Conservation (phyloP, 192 early-diverging fungal genomes). For the Linnemannia schmuckeri region DNA sequence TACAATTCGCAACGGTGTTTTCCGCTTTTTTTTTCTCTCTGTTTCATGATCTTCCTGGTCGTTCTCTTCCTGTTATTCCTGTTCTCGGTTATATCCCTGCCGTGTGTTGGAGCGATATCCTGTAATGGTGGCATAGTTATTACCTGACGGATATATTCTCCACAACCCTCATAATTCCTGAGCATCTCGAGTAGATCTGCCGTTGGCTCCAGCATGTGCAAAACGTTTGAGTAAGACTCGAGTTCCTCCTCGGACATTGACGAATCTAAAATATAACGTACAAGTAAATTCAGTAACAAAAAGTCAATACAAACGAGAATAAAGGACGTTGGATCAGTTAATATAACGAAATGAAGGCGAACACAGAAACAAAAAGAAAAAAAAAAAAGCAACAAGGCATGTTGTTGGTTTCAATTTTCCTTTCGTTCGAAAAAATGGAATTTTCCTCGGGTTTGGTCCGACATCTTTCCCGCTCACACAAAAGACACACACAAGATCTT, state of each 20-base stretch:
- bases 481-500: not conserved
- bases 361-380: not conserved
- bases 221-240: conserved; percentile 69
- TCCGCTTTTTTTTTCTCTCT: not conserved
- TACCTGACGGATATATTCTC: conserved; percentile 80
- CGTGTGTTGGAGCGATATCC: not conserved
- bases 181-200: conserved; percentile 68
- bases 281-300: not conserved
- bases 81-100: not conserved
- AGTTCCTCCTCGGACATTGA: conserved; percentile 76
- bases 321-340: not conserved
- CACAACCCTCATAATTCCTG: conserved; percentile 72
- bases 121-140: not conserved
- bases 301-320: not conserved
- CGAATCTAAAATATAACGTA: conserved; percentile 51
- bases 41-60: not conserved
- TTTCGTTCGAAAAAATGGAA: not conserved
- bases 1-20: not conserved
- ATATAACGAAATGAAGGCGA: not conserved
- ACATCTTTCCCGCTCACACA: not conserved
- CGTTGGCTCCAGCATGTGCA: conserved; percentile 66
- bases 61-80: not conserved
- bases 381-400: conserved; percentile 1
- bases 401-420: not conserved
- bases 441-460: not conserved